These are phyloP conservation scores for Malus sylvestris DNA, from an alignment of 306 rosid genomes.

Conservation along the genomic window DNA sequence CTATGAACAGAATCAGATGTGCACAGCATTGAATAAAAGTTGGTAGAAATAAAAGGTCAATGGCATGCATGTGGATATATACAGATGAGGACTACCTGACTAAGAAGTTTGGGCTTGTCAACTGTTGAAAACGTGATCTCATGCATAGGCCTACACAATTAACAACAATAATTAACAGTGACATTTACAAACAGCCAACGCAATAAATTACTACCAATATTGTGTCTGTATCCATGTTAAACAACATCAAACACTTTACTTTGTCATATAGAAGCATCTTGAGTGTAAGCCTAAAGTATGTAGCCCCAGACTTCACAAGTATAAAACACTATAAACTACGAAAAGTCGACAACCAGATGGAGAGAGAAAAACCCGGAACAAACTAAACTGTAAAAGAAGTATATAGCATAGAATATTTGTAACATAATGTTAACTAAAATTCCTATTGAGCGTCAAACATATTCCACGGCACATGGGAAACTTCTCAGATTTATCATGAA, in stretches of 20 bases:
- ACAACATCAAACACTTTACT: not conserved
- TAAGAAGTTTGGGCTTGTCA: conserved; percentile 95
- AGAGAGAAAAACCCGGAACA: not conserved
- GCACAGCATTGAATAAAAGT: not conserved
- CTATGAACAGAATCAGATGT: not conserved
- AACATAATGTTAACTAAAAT: not conserved
- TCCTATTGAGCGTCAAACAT: not conserved
- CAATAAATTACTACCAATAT: not conserved
- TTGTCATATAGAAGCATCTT: not conserved
- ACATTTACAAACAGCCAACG: not conserved
- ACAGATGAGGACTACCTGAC: conserved; percentile 61
- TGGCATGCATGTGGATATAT: not conserved
- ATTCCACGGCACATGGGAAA: not conserved
- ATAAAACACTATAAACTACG: not conserved
- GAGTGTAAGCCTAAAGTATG: not conserved
- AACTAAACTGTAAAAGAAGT: not conserved
- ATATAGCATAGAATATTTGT: not conserved
- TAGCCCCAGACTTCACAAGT: not conserved
- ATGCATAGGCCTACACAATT: conserved; percentile 78
- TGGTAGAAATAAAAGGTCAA: not conserved
- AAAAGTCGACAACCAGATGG: not conserved
- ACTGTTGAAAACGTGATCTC: conserved; percentile 92
- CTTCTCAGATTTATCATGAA: not conserved
- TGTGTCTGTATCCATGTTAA: not conserved
- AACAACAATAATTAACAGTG: conserved; percentile 1